Conservation (phyloP, 2,329 filamentous ascomycete genomes). For the Lachnellula hyalina region DNA sequence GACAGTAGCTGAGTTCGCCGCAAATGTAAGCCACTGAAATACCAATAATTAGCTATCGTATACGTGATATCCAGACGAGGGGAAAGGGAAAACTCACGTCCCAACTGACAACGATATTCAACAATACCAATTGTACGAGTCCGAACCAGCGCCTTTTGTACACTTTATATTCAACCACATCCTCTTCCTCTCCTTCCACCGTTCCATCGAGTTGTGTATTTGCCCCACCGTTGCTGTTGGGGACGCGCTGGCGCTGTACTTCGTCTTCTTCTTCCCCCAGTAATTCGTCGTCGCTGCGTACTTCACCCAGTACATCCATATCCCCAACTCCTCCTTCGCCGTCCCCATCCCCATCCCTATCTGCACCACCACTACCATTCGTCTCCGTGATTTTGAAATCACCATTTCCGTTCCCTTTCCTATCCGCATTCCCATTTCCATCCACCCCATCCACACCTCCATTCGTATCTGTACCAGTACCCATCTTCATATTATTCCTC, state of each 20-base stretch:
- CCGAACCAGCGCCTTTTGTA: conserved; percentile 92
- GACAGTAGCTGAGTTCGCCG: conserved; percentile 70
- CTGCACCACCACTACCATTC: conserved; percentile 7
- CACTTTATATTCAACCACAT: conserved; percentile 40
- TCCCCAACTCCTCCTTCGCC: conserved; percentile 11
- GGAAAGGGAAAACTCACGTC: conserved; percentile 60
- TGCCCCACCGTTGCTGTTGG: not conserved
- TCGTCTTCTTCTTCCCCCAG: conserved; percentile 18
- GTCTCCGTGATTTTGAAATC: conserved; percentile 16
- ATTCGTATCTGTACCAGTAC: no score
- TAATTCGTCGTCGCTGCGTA: conserved; percentile 29
- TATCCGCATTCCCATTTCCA: conserved; percentile 2
- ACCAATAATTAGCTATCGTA: conserved; percentile 5
- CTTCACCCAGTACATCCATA: conserved; percentile 20
- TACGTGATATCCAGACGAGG: not conserved
- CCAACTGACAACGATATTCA: conserved; percentile 94
- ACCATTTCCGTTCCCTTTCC: conserved; percentile 8
- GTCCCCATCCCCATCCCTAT: not conserved
- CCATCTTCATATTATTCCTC: not conserved
- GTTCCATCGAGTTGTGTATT: not conserved
- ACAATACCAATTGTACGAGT: conserved; percentile 71
- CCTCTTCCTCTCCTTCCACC: conserved; percentile 1
- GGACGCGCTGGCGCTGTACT: not conserved
- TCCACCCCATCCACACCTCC: no score
- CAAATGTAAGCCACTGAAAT: conserved; percentile 84